These are phyloP conservation scores for Thelonectria blattea DNA, from an alignment of 2,329 filamentous ascomycete genomes.

Conservation along the genomic window DNA sequence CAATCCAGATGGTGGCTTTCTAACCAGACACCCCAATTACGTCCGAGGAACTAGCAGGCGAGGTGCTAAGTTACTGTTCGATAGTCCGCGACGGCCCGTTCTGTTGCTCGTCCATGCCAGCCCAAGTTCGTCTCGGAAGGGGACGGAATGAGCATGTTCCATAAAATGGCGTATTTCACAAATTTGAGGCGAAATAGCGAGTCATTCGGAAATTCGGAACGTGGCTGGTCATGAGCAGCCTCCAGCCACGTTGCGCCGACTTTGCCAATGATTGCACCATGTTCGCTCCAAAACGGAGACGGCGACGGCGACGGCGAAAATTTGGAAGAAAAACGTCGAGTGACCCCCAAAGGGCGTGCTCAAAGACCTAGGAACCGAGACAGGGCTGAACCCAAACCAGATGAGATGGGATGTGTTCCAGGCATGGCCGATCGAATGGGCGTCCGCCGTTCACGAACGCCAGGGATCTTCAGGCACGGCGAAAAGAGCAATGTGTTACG, in stretches of 20 bases:
- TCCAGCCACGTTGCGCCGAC: slow-evolving; percentile 30
- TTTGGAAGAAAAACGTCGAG: slow-evolving; percentile 18
- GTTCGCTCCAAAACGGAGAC: slow-evolving; percentile 12
- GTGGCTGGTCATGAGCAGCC: slow-evolving; percentile 11
- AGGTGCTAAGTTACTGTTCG: background rate
- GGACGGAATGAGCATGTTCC: background rate
- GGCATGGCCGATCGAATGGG: slow-evolving; percentile 16
- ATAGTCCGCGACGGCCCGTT: slow-evolving; percentile 9
- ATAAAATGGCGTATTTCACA: background rate
- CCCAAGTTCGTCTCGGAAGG: background rate
- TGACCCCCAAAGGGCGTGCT: slow-evolving; percentile 13
- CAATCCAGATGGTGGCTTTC: background rate
- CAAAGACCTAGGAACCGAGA: background rate
- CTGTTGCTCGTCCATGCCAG: background rate
- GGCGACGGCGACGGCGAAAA: slow-evolving; percentile 13
- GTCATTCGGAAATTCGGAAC: slow-evolving; percentile 15
- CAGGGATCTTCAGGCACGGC: slow-evolving; percentile 20
- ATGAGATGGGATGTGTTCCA: slow-evolving; percentile 19
- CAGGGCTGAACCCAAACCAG: slow-evolving; percentile 22
- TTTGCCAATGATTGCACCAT: slow-evolving; percentile 33
- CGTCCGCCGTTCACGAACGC: slow-evolving; percentile 10
- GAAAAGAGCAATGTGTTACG: slow-evolving; percentile 17
- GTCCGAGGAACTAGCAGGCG: no score
- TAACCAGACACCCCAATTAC: slow-evolving; percentile 10
- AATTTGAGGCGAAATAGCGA: background rate